Base-by-base conservation (phyloP, 2,329 filamentous ascomycete species). In the Lecanoromycetidae sp. region DNA sequence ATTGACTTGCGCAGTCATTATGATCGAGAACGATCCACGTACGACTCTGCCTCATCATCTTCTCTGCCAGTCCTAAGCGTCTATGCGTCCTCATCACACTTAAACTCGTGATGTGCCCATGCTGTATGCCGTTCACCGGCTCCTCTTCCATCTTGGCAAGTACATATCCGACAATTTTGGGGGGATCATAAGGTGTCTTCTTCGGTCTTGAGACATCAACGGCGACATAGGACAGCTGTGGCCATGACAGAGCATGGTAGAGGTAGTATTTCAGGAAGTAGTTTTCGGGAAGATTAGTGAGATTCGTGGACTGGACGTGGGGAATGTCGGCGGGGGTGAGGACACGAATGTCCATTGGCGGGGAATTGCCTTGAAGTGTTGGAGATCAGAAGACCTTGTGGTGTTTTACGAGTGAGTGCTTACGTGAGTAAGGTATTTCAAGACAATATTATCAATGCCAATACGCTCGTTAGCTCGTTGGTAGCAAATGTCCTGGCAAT, bases 241-340 rank as follows among this genome's bases (percentile, higher is more conserved):
- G 91, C 91, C 91, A 98, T 58, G 87, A 94, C 56, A 96, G 80
- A 13, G 90, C 88, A 69, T 98, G 91, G 77, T 98, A 98, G 61
- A 98, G 80, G 72, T 98, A 98, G 76, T 98, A 98, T 76, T 98
- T 98, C 69, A 94, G 85, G 66, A 96, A 96, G 77, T 98, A 98
- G 75, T 98, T 98, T 69, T 98, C 91, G 55, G 91, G 91, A 45
- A 98, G 77, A 72, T 98, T 98, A 65, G 93, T 94, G 64, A 98
- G 88, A 73, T 98, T 96, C 63, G 90, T 90, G 67, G 93, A 87
- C 71, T 98, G 91, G 63, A 98, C 87, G 62, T 91, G 81, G 56
- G 86, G 86, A 56, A 93, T 84, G 68, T 93, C 86, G 54, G 79
- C 83, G 54, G 86, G 74, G 56, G 79, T 82, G 57, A 98, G 80